phyloP scores from a whole-genome alignment of 2,329 filamentous ascomycete species.

The Trichoderma gracile region DNA sequence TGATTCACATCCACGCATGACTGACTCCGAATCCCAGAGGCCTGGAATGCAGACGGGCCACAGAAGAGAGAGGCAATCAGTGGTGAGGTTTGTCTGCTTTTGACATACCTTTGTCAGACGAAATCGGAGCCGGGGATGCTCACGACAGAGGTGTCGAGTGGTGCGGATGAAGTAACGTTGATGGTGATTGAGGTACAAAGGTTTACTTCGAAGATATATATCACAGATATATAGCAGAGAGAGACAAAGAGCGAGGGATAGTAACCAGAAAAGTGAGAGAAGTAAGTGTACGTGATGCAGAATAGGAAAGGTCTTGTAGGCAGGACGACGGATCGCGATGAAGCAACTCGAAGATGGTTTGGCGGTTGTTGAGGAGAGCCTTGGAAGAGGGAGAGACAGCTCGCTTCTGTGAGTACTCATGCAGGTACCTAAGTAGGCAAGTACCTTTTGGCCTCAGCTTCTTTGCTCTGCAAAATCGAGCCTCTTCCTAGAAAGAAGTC shows the following conservation, averaged over 20 bases:
- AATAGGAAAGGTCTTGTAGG: background rate
- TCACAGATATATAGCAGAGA: background rate
- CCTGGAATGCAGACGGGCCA: background rate
- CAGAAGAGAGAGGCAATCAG: background rate
- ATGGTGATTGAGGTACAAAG: constrained; percentile 16
- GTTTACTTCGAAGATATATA: background rate
- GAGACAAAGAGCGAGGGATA: background rate
- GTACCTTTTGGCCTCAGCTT: no score
- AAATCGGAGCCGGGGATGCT: background rate
- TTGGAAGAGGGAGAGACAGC: background rate
- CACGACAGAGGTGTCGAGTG: background rate
- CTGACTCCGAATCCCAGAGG: background rate
- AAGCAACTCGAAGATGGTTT: background rate
- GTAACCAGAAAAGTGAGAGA: background rate
- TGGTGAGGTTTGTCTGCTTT: constrained; percentile 2
- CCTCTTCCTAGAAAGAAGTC: background rate
- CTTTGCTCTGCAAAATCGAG: background rate
- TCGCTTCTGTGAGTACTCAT: background rate
- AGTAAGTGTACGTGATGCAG: background rate
- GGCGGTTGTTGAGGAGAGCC: background rate
- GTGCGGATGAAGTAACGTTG: constrained; percentile 8
- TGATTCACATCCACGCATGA: constrained; percentile 26
- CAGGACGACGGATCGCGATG: background rate
- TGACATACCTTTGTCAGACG: constrained; percentile 23
- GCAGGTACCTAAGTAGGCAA: no score